Percentiles rank a stretch among this genome's conserved stretches.
These are phyloP conservation scores for Claviceps humidiphila DNA, from an alignment of 2,329 filamentous ascomycete genomes.

Conservation along the genomic window DNA sequence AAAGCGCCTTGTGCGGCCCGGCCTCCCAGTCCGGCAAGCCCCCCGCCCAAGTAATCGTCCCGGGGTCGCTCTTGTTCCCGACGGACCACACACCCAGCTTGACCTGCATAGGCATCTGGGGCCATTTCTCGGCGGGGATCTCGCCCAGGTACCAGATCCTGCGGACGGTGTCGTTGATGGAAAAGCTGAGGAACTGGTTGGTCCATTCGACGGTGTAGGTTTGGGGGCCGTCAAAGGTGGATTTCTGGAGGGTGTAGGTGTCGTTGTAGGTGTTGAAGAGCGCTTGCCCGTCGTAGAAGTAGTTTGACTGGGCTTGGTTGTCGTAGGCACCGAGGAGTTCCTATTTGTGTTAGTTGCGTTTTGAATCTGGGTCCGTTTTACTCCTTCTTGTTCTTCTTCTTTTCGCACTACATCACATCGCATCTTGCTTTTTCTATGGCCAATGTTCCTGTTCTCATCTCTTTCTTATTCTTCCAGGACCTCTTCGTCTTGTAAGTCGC, in stretches of 20 bases:
- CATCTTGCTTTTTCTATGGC: no score
- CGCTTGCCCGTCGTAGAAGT: constrained; percentile 55
- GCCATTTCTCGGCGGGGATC: constrained; percentile 38
- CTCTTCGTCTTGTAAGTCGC: no score
- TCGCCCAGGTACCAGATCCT: constrained; percentile 27
- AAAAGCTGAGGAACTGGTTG: constrained; percentile 41
- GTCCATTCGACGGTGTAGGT: constrained; percentile 61
- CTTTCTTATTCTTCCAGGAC: background rate
- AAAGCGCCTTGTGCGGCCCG: constrained; percentile 15
- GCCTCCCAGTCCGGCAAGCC: constrained; percentile 28
- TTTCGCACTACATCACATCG: background rate
- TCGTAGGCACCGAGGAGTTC: constrained; percentile 17
- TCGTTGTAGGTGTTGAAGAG: constrained; percentile 38
- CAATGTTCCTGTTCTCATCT: background rate
- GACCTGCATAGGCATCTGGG: constrained; percentile 56
- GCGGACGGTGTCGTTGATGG: constrained; percentile 35
- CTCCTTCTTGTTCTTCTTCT: background rate
- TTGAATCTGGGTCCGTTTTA: background rate
- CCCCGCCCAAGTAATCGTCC: constrained; percentile 56
- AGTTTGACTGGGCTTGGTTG: constrained; percentile 64
- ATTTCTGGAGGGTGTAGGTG: constrained; percentile 30
- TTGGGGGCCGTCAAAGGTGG: constrained; percentile 33
- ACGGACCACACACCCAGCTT: constrained; percentile 47
- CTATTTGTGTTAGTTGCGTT: constrained; percentile 6
- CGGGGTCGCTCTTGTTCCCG: constrained; percentile 35